Percentiles rank a stretch among this genome's conserved stretches.
Conservation (phyloP, 192 early-diverging fungal species). For the Coemansia sp. region DNA sequence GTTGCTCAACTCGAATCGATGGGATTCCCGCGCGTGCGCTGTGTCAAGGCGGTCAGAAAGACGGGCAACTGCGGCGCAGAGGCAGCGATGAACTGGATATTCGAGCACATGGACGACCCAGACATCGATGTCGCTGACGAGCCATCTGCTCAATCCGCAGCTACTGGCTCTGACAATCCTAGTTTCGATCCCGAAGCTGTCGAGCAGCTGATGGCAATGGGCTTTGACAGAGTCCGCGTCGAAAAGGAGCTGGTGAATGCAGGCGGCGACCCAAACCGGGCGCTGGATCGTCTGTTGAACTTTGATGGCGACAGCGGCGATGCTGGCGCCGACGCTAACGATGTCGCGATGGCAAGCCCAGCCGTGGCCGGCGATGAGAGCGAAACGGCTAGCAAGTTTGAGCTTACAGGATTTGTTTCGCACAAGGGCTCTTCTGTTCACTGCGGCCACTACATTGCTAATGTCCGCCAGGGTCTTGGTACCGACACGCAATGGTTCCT, state of each 20-base stretch:
- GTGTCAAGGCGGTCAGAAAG: conserved; percentile 75
- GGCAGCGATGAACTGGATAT: conserved; percentile 90
- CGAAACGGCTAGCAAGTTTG: conserved; percentile 13
- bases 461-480: conserved; percentile 60
- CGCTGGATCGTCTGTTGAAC: conserved; percentile 93
- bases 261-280: conserved; percentile 84
- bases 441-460: conserved; percentile 96
- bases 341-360: conserved; percentile 38
- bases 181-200: conserved; percentile 61
- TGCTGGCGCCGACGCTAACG: conserved; percentile 17
- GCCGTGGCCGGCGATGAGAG: conserved; percentile 13
- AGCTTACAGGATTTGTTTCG: conserved; percentile 80
- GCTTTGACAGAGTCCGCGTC: conserved; percentile 77
- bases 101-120: conserved; percentile 97
- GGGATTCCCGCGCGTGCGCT: conserved; percentile 89
- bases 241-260: conserved; percentile 81
- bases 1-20: conserved; percentile 84
- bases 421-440: conserved; percentile 95
- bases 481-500: conserved; percentile 77
- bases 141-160: conserved; percentile 5
- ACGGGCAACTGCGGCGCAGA: conserved; percentile 82
- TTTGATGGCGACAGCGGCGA: conserved; percentile 61
- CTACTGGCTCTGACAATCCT: not conserved
- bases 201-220: conserved; percentile 83
- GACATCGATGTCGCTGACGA: conserved; percentile 58